Conservation (phyloP, 805 yeast species). For the Phaffomyces opuntiae region DNA sequence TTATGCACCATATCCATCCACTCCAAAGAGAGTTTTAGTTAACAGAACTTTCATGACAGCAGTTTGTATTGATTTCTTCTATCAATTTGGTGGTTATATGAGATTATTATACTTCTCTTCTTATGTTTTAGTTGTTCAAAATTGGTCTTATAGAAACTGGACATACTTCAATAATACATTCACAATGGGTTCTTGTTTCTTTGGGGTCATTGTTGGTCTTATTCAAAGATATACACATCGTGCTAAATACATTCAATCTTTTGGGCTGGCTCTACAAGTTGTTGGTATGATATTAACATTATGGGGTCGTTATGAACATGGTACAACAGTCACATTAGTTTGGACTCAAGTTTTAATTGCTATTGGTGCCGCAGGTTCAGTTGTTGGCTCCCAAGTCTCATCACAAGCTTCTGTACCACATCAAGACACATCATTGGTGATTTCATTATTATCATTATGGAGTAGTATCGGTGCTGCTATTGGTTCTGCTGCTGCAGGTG, state of each 20-base stretch:
- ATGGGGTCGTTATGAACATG: conserved; percentile 15
- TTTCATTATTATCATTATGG: conserved; percentile 28
- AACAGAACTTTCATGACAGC: conserved; percentile 30
- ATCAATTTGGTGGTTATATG: conserved; percentile 21
- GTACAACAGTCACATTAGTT: conserved; percentile 16
- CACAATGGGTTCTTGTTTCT: conserved; percentile 29
- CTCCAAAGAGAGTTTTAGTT: conserved; percentile 27
- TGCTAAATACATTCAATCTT: conserved; percentile 26
- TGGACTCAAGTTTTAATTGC: conserved; percentile 27
- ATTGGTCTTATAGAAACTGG: conserved; percentile 27
- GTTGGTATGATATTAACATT: conserved; percentile 25
- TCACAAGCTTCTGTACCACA: conserved; percentile 34
- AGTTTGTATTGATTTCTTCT: conserved; percentile 25
- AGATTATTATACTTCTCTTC: conserved; percentile 26
- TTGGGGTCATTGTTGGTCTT: conserved; percentile 30
- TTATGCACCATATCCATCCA: conserved; percentile 28
- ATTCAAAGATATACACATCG: conserved; percentile 27
- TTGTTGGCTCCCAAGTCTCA: conserved; percentile 28
- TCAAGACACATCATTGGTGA: conserved; percentile 31
- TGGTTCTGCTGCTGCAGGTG: conserved; percentile 32
- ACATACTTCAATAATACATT: conserved; percentile 28
- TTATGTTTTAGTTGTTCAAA: conserved; percentile 24
- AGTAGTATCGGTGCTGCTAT: conserved; percentile 30
- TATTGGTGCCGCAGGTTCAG: conserved; percentile 32
- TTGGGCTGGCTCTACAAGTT: conserved; percentile 26